Percentiles rank a stretch among this genome's conserved stretches.
Evolutionary conservation across 495 filamentous ascomycete genomes (phyloP).

Genomic region (Daldinia bambusicola): DNA sequence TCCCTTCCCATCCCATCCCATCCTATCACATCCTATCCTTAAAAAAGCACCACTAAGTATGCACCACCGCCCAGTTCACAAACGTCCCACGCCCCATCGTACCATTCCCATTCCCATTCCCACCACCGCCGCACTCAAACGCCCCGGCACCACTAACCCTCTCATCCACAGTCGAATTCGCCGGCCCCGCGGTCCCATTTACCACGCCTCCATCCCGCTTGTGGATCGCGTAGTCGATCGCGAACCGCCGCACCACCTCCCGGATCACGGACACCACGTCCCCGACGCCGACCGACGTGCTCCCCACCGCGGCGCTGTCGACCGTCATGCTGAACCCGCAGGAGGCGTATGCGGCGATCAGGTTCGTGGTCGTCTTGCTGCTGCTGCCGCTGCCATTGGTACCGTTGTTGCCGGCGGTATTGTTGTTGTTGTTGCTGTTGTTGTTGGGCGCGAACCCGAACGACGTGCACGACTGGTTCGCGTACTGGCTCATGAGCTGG

Average conservation of each 20-base stretch:
- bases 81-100: not conserved
- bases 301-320: not conserved
- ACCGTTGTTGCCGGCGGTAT: too few relatives aligned
- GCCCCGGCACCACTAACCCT: constrained; percentile 11
- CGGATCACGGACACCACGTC: not conserved
- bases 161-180: not conserved
- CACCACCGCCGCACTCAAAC: constrained; percentile 7
- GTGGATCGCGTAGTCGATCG: not conserved
- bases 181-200: not conserved
- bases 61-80: constrained; percentile 27
- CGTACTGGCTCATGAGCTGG: not conserved
- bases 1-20: not conserved
- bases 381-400: not conserved
- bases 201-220: not conserved
- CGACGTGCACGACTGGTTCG: not conserved
- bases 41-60: not conserved
- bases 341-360: not conserved
- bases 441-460: not conserved
- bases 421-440: not conserved
- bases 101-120: not conserved
- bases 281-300: not conserved
- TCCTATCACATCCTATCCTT: not conserved
- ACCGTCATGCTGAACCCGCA: constrained; percentile 14
- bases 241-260: not conserved
- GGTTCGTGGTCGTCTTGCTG: not conserved